phyloP scores from a whole-genome alignment of 2,329 filamentous ascomycete genomes.

The Beauveria sp. region DNA sequence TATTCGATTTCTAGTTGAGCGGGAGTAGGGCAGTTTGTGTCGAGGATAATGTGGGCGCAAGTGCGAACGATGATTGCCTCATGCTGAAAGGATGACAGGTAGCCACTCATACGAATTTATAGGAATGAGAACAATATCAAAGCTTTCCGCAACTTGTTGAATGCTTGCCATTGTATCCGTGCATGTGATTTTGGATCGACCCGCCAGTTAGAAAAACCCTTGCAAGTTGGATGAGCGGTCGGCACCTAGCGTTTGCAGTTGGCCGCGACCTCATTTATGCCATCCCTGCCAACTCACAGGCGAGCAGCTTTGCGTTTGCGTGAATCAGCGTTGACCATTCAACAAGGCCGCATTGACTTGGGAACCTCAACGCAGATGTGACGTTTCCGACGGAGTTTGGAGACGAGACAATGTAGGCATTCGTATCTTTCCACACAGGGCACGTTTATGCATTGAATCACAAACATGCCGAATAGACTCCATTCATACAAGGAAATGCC shows the following conservation, averaged over 20 bases:
- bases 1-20: conserved; percentile 9
- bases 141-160: background rate
- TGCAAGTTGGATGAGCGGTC: too few species aligned
- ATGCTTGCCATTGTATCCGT: background rate
- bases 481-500: too few species aligned
- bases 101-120: background rate
- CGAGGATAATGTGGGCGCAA: background rate
- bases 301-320: background rate
- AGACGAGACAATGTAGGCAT: background rate
- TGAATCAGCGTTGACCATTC: background rate
- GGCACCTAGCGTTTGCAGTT: background rate
- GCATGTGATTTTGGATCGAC: too few species aligned
- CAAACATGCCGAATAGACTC: too few species aligned
- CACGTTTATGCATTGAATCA: too few species aligned
- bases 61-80: background rate
- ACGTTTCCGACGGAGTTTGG: background rate
- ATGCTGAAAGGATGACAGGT: background rate
- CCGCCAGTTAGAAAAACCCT: too few species aligned
- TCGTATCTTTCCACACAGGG: background rate
- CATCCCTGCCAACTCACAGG: background rate
- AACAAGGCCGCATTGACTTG: background rate
- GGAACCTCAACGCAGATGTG: background rate
- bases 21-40: conserved; percentile 2
- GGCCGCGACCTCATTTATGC: background rate
- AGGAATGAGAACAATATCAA: conserved; percentile 7